Conservation (phyloP, 495 filamentous ascomycete species). For the Aspergillus mulundensis region DNA sequence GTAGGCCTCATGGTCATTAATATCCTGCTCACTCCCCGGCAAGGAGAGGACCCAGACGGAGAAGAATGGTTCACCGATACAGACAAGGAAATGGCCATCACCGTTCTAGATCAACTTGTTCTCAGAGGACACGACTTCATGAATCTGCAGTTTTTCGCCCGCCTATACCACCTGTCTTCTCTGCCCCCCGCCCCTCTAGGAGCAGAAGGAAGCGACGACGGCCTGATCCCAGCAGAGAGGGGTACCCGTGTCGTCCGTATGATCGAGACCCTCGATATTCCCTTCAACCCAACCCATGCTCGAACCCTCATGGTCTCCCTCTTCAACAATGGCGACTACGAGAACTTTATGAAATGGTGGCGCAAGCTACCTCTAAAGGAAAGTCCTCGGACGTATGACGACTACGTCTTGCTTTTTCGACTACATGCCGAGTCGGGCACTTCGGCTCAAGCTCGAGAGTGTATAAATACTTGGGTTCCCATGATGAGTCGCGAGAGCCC, state of each 20-base stretch:
- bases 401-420: conserved; percentile 56
- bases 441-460: conserved; percentile 42
- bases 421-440: conserved; percentile 46
- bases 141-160: conserved; percentile 39
- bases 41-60: conserved; percentile 4
- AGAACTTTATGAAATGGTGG: conserved; percentile 60
- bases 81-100: conserved; percentile 38
- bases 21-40: conserved; percentile 31
- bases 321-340: conserved; percentile 42
- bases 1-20: conserved; percentile 34
- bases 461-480: conserved; percentile 46
- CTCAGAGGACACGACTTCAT: conserved; percentile 41
- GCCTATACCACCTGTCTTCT: conserved; percentile 34
- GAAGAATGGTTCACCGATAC: conserved; percentile 18
- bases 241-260: conserved; percentile 22
- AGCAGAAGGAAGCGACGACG: neutral
- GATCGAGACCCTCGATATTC: conserved; percentile 31
- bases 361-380: conserved; percentile 48
- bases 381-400: conserved; percentile 43
- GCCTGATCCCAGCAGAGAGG: conserved; percentile 11
- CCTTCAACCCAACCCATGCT: conserved; percentile 45
- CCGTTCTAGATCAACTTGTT: conserved; percentile 44
- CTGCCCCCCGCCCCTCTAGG: neutral
- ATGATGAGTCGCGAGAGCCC: conserved; percentile 59
- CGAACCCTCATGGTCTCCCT: conserved; percentile 45